Base-by-base conservation (phyloP, 2,329 filamentous ascomycete species). In the Sordariomycetes sp. region DNA sequence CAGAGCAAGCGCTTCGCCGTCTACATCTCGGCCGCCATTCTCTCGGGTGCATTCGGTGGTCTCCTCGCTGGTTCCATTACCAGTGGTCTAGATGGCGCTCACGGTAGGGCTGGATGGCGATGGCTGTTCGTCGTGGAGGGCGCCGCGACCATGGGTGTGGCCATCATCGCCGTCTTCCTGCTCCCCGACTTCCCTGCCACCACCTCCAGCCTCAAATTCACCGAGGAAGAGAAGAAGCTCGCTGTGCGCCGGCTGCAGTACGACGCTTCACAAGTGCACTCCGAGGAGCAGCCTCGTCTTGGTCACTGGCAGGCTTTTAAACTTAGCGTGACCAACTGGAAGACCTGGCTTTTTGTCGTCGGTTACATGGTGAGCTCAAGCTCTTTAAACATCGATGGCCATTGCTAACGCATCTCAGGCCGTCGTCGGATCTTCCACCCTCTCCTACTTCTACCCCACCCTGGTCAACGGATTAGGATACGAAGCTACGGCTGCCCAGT, bases 21-120 rank as follows among this genome's bases (percentile, higher is more conserved):
- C 18, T 84, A 83, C 62, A 85, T 85, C 57, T 81, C 77, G 1
- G 78, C 79, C 0, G 80, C 81, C 2, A 79, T 81, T 0, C 58
- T 84, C 0, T 76, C 79, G 0, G 80, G 81, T 1, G 79, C 72
- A 0, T 79, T 80, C 39, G 75, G 75, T 45, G 75, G 75, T 9
- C 60, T 79, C 5, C 61, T 80, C 9, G 75, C 75, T 1, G 73
- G 72, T 3, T 72, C 69, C 1, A 79, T 80, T 39, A 66, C 63
- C 2, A 56, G 69, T 14, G 47, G 48, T 2, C 75, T 80, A 64
- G 55, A 70, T 32, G 71, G 72, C 2, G 52, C 70, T 3, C 69
- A 68, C 9, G 65, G 66, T 1, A 46, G 57, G 19, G 47, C 52
- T 4, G 66, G 66, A 6, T 72, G 65, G 63, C 54, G 59, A 19